These are phyloP conservation scores for Hymenotorrendiella dingleyae DNA, from an alignment of 2,329 filamentous ascomycete species.

Conservation along the genomic window DNA sequence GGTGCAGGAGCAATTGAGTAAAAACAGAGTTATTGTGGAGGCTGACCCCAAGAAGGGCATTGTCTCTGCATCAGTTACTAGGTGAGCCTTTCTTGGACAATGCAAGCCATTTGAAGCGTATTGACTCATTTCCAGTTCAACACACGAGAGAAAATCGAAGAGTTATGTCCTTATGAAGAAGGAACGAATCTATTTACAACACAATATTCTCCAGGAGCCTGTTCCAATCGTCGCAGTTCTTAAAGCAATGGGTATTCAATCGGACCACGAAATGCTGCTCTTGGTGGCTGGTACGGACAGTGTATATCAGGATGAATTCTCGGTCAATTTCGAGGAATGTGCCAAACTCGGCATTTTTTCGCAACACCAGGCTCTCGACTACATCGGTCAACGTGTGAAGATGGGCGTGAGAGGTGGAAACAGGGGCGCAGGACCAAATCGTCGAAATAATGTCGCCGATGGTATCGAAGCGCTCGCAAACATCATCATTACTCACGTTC, in stretches of 20 bases:
- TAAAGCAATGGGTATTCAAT: conserved; percentile 88
- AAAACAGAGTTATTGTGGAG: conserved; percentile 98
- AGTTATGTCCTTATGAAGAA: conserved; percentile 95
- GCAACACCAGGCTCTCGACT: conserved; percentile 92
- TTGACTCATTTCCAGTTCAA: conserved; percentile 58
- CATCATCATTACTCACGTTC: conserved; percentile 90
- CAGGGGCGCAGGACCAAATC: conserved; percentile 45
- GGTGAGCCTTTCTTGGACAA: conserved; percentile 33
- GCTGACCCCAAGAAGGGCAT: conserved; percentile 86
- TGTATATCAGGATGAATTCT: conserved; percentile 88
- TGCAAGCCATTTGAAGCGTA: not conserved
- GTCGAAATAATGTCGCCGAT: conserved; percentile 81
- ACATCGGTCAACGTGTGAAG: conserved; percentile 80
- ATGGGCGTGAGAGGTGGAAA: conserved; percentile 70
- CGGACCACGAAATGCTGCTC: conserved; percentile 90
- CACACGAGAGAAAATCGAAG: conserved; percentile 95
- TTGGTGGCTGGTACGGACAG: conserved; percentile 84
- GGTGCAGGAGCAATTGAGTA: conserved; percentile 97
- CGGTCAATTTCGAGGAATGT: conserved; percentile 91
- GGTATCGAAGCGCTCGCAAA: conserved; percentile 88
- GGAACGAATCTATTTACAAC: conserved; percentile 79
- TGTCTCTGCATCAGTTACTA: conserved; percentile 89
- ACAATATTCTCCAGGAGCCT: conserved; percentile 89
- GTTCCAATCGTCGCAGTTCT: conserved; percentile 92
- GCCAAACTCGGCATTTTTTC: conserved; percentile 80